Evolutionary conservation across 768 basidiomycete genomes (phyloP).

Genomic region (Omphalotus guepiniiformis): DNA sequence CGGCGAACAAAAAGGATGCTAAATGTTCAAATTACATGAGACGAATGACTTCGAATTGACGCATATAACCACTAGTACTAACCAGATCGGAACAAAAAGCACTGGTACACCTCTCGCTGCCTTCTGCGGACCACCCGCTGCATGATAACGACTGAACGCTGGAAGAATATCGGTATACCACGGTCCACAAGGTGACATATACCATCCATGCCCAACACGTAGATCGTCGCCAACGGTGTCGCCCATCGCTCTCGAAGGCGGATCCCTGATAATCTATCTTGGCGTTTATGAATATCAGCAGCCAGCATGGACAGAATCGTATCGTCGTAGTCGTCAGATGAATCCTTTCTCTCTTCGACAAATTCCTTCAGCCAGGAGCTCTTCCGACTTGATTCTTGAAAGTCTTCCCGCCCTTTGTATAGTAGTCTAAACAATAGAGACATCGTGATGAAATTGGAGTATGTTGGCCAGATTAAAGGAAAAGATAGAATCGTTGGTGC

Average conservation of each 20-base stretch:
- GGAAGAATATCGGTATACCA: constrained; percentile 60
- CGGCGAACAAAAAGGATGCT: constrained; percentile 73
- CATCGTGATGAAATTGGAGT: no score
- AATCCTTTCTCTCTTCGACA: constrained; percentile 46
- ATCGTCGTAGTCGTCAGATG: constrained; percentile 85
- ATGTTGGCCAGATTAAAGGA: no score
- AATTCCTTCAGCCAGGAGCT: no score
- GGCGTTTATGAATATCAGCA: constrained; percentile 65
- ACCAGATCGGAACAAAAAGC: constrained; percentile 75
- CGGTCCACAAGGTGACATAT: constrained; percentile 73
- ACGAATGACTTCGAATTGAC: no score
- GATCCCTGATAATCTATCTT: constrained; percentile 73
- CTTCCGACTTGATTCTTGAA: no score
- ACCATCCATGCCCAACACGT: constrained; percentile 70
- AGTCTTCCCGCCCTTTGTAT: no score
- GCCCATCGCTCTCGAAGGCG: constrained; percentile 77
- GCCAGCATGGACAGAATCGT: constrained; percentile 64
- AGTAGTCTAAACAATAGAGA: no score
- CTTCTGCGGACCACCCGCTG: constrained; percentile 31
- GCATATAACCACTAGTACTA: no score
- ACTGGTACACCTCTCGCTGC: constrained; percentile 53
- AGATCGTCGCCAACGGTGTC: constrained; percentile 71
- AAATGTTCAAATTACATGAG: no score
- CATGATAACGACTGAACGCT: constrained; percentile 25
- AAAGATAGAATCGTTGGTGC: no score